A percentile compares a stretch with the other conserved stretches of the same genome.
These are phyloP conservation scores for Phialophora verrucosa DNA, from an alignment of 2,329 filamentous ascomycete genomes.

Conservation along the genomic window DNA sequence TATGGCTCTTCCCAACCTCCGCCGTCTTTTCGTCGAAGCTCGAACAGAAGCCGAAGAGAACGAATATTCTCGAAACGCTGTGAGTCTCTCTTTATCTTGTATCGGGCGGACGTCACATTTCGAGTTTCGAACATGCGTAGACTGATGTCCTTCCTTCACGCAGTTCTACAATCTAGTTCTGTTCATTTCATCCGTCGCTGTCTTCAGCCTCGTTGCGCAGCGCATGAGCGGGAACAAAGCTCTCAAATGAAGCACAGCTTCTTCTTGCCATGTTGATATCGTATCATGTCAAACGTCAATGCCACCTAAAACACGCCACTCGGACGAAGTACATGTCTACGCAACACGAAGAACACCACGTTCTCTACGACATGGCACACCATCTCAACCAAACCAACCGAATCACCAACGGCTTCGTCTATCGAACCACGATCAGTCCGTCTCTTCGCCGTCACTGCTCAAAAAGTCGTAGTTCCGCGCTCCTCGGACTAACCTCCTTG, in stretches of 20 bases:
- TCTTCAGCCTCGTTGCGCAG: conserved; percentile 92
- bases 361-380: background rate
- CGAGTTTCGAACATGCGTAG: background rate
- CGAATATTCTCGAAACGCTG: conserved; percentile 89
- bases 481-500: conserved; percentile 51
- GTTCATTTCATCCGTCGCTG: conserved; percentile 93
- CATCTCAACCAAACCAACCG: background rate
- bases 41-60: conserved; percentile 92
- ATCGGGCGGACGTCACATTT: too few species aligned
- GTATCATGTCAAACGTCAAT: background rate
- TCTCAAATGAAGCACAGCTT: conserved; percentile 42
- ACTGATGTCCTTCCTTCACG: conserved; percentile 13
- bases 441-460: conserved; percentile 71
- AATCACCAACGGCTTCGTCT: background rate
- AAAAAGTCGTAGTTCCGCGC: conserved; percentile 63
- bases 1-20: conserved; percentile 78
- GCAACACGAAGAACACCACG: background rate
- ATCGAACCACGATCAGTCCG: conserved; percentile 43
- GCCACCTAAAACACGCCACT: background rate
- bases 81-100: conserved; percentile 54
- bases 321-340: background rate
- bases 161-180: conserved; percentile 98
- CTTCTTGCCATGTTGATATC: background rate
- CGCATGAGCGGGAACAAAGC: conserved; percentile 64
- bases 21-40: conserved; percentile 92